Conservation (phyloP, 208 protist genomes). For the Acanthamoeba culbertsoni region DNA sequence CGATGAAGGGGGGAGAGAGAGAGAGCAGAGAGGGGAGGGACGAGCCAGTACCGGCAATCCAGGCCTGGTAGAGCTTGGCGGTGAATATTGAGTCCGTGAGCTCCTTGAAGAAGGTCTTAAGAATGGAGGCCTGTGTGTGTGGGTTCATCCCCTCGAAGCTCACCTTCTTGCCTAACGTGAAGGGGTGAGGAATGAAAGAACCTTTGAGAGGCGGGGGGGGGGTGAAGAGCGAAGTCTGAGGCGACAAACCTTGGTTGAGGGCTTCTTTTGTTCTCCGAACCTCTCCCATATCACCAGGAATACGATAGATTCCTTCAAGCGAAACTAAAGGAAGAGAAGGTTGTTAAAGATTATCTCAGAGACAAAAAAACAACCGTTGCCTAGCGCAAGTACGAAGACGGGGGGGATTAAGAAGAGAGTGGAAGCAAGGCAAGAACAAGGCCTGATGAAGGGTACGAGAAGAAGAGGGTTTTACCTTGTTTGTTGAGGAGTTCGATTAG, state of each 20-base stretch:
- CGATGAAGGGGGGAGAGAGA: too few species aligned
- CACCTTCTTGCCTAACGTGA: slow-evolving; percentile 44
- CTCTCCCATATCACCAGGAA: slow-evolving; percentile 46
- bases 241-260: background rate
- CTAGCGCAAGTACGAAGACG: too few species aligned
- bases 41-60: slow-evolving; percentile 42
- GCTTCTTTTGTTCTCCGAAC: slow-evolving; percentile 43
- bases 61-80: background rate
- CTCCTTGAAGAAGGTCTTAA: slow-evolving; percentile 40
- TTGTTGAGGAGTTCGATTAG: slow-evolving; percentile 42
- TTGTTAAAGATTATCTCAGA: too few species aligned
- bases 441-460: background rate
- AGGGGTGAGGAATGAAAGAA: background rate
- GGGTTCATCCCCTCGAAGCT: slow-evolving; percentile 37
- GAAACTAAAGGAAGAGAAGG: background rate
- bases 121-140: background rate
- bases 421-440: background rate
- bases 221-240: background rate
- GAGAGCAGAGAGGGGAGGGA: too few species aligned
- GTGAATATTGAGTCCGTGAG: slow-evolving; percentile 20
- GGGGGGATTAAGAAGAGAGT: background rate
- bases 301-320: slow-evolving; percentile 12
- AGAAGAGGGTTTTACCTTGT: background rate
- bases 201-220: background rate
- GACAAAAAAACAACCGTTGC: too few species aligned